Conservation (phyloP, 257 asterid species). For the Solanum arcanum region DNA sequence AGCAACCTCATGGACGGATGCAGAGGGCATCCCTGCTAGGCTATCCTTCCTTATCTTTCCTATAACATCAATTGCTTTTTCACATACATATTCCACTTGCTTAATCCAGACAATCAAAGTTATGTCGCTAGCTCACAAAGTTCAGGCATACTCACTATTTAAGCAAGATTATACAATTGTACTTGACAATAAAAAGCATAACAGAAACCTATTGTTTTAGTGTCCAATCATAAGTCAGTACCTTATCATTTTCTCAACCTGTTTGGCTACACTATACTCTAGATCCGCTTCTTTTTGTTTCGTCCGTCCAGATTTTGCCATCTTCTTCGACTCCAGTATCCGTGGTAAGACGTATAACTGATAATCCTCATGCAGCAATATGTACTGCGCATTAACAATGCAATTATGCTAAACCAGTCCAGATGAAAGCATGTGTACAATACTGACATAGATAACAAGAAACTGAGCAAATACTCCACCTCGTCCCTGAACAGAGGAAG, state of each 20-base stretch:
- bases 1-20: not conserved
- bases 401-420: not conserved
- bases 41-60: not conserved
- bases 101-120: not conserved
- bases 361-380: slow-evolving; percentile 91
- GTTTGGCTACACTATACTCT: slow-evolving; percentile 98
- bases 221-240: slow-evolving; percentile 18
- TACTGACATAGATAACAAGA: not conserved
- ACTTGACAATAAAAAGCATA: not conserved
- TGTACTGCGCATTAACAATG: slow-evolving; percentile 42
- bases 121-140: not conserved
- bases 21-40: not conserved
- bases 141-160: not conserved
- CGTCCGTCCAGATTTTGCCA: slow-evolving; percentile 94
- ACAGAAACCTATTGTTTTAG: not conserved
- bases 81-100: not conserved
- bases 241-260: slow-evolving; percentile 99
- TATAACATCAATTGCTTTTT: not conserved
- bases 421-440: not conserved
- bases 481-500: slow-evolving; percentile 86
- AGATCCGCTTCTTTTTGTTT: slow-evolving; percentile 98
- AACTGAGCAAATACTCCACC: slow-evolving; percentile 38
- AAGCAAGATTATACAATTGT: not conserved
- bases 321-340: slow-evolving; percentile 85
- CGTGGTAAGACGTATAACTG: slow-evolving; percentile 82